Evolutionary conservation across 164 flowering plant genomes (phyloP).

Genomic region (Piper betle): DNA sequence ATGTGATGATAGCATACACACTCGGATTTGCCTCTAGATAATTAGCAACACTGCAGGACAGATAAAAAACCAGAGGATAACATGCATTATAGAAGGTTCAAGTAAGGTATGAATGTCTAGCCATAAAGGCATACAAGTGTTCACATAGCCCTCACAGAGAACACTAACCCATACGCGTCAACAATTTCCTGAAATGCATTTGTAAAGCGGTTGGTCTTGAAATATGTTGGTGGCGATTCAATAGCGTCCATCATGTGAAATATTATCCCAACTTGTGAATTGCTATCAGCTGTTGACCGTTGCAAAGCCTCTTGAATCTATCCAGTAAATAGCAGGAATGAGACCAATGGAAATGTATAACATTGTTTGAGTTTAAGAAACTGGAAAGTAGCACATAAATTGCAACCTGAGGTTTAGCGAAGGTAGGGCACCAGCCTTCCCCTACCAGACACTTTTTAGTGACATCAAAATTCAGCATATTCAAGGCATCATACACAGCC

Average conservation of each 20-base stretch:
- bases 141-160: neutral
- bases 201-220: slow-evolving; percentile 70
- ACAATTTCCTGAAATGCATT: slow-evolving; percentile 89
- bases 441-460: slow-evolving; percentile 98
- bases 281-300: slow-evolving; percentile 93
- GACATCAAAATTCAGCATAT: slow-evolving; percentile 96
- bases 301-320: slow-evolving; percentile 93
- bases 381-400: neutral
- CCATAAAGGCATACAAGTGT: too few species aligned
- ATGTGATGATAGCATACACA: slow-evolving; percentile 77
- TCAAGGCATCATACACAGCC: slow-evolving; percentile 85
- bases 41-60: slow-evolving; percentile 70
- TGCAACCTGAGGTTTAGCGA: slow-evolving; percentile 68
- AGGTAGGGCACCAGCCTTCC: slow-evolving; percentile 96
- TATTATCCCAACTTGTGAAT: slow-evolving; percentile 85
- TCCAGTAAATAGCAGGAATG: neutral
- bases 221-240: slow-evolving; percentile 95
- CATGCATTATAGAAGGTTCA: neutral
- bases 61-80: neutral
- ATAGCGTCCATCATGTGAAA: slow-evolving; percentile 80
- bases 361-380: neutral
- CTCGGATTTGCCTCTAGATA: slow-evolving; percentile 98
- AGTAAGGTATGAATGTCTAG: neutral
- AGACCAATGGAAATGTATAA: too few species aligned
- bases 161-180: slow-evolving; percentile 91